Percentiles rank a stretch among this genome's conserved stretches.
phyloP scores from a whole-genome alignment of 148 eudicot species.

The Chenopodium quinoa region DNA sequence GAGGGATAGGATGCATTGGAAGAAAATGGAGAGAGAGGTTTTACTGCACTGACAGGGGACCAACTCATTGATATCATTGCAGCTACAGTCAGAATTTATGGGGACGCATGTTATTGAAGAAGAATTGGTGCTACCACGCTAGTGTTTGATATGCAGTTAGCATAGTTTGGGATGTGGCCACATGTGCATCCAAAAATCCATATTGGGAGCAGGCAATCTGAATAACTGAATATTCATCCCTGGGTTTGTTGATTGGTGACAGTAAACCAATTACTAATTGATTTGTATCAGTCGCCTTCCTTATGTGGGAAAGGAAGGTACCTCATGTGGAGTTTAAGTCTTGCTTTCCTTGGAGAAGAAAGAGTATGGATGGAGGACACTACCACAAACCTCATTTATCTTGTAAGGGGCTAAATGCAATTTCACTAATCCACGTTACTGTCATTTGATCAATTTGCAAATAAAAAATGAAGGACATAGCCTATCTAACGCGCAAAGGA shows the following conservation, averaged over 20 bases:
- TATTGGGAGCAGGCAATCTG: background rate
- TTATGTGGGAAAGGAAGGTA: background rate
- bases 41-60: too few species aligned
- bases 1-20: too few species aligned
- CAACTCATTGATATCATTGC: too few species aligned
- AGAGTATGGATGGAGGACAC: background rate
- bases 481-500: background rate
- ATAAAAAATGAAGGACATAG: background rate
- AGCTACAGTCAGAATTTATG: too few species aligned
- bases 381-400: background rate
- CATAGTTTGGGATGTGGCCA: too few species aligned
- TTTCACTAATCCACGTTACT: background rate
- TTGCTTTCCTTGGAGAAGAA: background rate
- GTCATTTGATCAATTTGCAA: background rate
- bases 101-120: too few species aligned
- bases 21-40: too few species aligned
- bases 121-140: too few species aligned
- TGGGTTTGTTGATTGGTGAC: background rate
- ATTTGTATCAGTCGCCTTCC: background rate
- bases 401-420: background rate
- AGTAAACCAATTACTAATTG: background rate
- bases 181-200: background rate
- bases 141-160: too few species aligned
- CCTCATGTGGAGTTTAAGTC: background rate
- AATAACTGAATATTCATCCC: background rate